Evolutionary conservation across 2,329 filamentous ascomycete species (phyloP).

Genomic region (Colletotrichum chlorophyti): DNA sequence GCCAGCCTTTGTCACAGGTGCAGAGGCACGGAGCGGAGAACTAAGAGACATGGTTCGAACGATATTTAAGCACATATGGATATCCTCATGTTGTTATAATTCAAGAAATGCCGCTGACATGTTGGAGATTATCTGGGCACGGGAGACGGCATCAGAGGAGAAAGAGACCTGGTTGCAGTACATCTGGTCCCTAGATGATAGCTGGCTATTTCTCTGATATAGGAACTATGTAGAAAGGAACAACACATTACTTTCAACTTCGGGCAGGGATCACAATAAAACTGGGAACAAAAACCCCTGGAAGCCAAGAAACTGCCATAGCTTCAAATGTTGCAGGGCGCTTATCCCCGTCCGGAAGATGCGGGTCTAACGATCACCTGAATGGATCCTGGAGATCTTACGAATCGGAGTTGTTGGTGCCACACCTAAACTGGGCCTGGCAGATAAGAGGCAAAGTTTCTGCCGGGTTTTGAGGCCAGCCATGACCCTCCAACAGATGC

Average conservation of each 20-base stretch:
- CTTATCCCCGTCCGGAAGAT: constrained; percentile 9
- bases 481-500: not conserved
- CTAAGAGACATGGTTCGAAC: not conserved
- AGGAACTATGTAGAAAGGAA: not conserved
- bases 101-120: constrained; percentile 7
- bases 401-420: constrained; percentile 5
- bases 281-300: not conserved
- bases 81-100: constrained; percentile 23
- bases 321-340: not conserved
- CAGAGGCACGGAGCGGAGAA: constrained; percentile 1
- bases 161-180: constrained; percentile 7
- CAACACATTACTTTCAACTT: not conserved
- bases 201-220: constrained; percentile 14
- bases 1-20: constrained; percentile 15
- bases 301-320: not conserved
- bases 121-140: constrained; percentile 13
- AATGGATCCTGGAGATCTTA: too few species aligned
- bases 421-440: constrained; percentile 9
- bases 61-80: constrained; percentile 13
- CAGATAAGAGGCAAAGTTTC: not conserved
- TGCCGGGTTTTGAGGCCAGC: constrained; percentile 21
- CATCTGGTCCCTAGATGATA: constrained; percentile 17
- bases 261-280: not conserved
- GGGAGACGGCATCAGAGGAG: not conserved
- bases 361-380: constrained; percentile 11